Evolutionary conservation across 768 basidiomycete genomes (phyloP), one percentile per base, ranked within the genome.

Genomic region (Kondoa malvinella): DNA sequence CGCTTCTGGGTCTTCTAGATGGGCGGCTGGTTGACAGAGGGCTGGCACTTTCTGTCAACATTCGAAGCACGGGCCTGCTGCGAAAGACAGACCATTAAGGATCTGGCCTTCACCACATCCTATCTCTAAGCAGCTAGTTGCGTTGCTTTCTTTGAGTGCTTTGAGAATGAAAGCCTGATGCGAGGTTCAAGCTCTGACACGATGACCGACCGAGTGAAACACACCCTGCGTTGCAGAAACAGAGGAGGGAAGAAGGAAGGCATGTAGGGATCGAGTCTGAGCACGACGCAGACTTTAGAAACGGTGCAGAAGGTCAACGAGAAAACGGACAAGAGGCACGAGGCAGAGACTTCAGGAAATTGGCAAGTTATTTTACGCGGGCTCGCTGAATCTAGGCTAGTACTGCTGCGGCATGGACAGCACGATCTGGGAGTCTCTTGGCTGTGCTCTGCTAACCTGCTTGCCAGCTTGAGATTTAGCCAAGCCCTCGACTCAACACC

Each of bases 181-280:
- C 31, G 30, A 60, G 2, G 66, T 29, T 56, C 40, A 56, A 27
- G 12, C 29, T 56, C 3, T 57, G 68, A 31, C 1, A n/a, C 15
- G 66, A 25, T 21, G 4, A 25, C 33, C n/a, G 34, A 57, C 21
- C 56, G 40, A n/a, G 64, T 30, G 32, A 17, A 57, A 26, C 56
- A 66, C 2, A 66, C 67, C 25, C 70, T 56, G 26, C 74, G 29
- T 3, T 64, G 66, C 3, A 70, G 64, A 64, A 66, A 71, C 1
- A 74, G 62, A 3, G 70, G 68, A 4, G 74, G 74, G 67, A 74
- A 73, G 68, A 74, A 74, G 56, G 2, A 65, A 1, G 72, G 71
- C 27, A 58, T 65, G 4, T 64, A 8, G 12, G 25, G 25, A 25
- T 14, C 50, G 25, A 14, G 50, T 56, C 50, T 25, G 14, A 25